Evolutionary conservation across 768 basidiomycete genomes (phyloP), one percentile per base, ranked within the genome.

Genomic region (Nidularia pulvinata): DNA sequence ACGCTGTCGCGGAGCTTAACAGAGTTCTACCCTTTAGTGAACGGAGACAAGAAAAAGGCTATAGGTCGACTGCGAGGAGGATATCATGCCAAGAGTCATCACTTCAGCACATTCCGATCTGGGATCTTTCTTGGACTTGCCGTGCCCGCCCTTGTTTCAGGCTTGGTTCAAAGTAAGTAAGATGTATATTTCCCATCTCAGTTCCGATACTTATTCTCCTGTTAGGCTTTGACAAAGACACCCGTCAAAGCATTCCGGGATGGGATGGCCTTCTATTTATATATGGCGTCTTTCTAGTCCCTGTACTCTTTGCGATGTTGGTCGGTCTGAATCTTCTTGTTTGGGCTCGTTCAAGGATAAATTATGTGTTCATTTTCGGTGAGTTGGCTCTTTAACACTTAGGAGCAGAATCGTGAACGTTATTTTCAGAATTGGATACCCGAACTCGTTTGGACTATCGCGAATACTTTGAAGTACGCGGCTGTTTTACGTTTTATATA

Each of bases 311-410:
- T 62, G 75, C 84, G 1, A 55, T 93, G 33, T 71, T 97, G 1
- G 82, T 98, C 51, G 90, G 92, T 25, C 53, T 90, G n/a, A 98
- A 99, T 65, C 58, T 98, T 4, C 59, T 86, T 19, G 88, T 87
- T 0, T 99, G 91, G 89, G 76, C 83, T 0, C 69, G 71, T 4
- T 74, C 86, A 5, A 79, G 89, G 46, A 93, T 99, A 60, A 98
- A 98, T 65, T 96, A 95, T 61, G 81, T 86, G n/a, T 96, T 98
- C 66, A 91, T 95, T 35, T 91, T 95, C 61, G 89, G 89, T 90
- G 54, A 37, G 80, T 60, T 25, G 39, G 14, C 47, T 53, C 13
- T 55, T 14, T 33, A 14, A 16, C 16, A 39, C 37, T 39, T 57
- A 4, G 36, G 16, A 45, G 34, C 19, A 30, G 14, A 48, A 13